Base-by-base conservation (phyloP, 257 asterid genomes). In the Primulina eburnea region DNA sequence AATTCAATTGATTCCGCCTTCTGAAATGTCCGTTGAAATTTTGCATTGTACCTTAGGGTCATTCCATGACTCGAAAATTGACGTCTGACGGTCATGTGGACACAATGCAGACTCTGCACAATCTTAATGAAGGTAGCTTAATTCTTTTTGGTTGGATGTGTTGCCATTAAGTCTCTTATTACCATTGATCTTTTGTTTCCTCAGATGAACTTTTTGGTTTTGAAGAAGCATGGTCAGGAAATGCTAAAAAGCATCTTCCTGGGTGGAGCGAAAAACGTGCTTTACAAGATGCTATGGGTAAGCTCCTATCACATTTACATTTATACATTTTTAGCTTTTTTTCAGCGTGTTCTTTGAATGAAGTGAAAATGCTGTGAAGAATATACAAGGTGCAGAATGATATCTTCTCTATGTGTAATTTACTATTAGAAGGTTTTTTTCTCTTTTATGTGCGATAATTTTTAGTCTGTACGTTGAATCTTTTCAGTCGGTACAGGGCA, bases 11-110 rank as follows among this genome's bases (percentile, higher is more conserved):
- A 62, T 65, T 71, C 73, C 75, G 62, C 76, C 43, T 8, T 67
- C 14, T 65, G 52, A 55, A 60, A 18, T 72, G 29, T 60, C 68
- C 71, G 33, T 40, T 12, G 26, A 72, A 73, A 40, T 77, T 24
- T 60, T 60, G 21, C 4, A 33, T 47, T n/a, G 37, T 74, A 24
- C 76, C 77, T 3, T 65, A 94, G 99, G 99, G 99, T 64, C 99
- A 94, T 83, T 83, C 96, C 50, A 82, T 91, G 60, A 58, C 82
- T 32, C 84, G 99, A 79, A 90, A 94, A 62, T 79, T 91, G 83
- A 83, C 81, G 53, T 78, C 99, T 32, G 95, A 89, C 79, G 97
- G 99, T 55, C 86, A 85, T 60, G 97, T 94, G 66, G 94, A 88
- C 52, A 84, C 89, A 9, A 84, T 80, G 88, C 99, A 94, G 78